These are phyloP conservation scores for Cicer cuneatum DNA, from an alignment of 306 rosid species.

Conservation along the genomic window DNA sequence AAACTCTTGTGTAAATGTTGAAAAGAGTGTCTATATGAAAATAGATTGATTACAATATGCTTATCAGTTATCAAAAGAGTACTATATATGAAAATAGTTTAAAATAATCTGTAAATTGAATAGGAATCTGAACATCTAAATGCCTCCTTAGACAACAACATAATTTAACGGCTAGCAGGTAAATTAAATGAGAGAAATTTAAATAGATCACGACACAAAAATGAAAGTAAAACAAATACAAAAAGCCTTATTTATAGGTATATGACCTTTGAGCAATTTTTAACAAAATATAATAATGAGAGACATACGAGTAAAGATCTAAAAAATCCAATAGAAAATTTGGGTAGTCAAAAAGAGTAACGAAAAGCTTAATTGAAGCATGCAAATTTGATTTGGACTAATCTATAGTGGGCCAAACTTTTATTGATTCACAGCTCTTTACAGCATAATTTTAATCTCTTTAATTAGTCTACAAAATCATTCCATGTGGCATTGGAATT, in stretches of 20 bases:
- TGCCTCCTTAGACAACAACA: neutral
- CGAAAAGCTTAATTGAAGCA: constrained; percentile 54
- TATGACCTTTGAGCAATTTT: constrained; percentile 43
- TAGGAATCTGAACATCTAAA: neutral
- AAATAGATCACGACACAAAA: neutral
- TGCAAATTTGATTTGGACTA: constrained; percentile 56
- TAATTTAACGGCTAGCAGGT: neutral
- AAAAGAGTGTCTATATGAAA: too few relatives aligned
- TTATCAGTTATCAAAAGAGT: too few relatives aligned
- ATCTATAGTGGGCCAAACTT: constrained; percentile 59
- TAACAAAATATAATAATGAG: constrained; percentile 44
- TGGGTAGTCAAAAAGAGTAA: constrained; percentile 65
- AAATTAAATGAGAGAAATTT: neutral
- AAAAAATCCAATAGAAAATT: constrained; percentile 51
- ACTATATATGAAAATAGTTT: too few relatives aligned
- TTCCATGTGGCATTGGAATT: constrained; percentile 72
- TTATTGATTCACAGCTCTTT: constrained; percentile 52
- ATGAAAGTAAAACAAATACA: neutral
- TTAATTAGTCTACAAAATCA: constrained; percentile 52
- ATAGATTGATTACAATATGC: too few relatives aligned
- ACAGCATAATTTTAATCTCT: constrained; percentile 30
- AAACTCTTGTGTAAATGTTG: too few relatives aligned
- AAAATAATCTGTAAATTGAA: too few relatives aligned
- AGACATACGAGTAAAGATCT: constrained; percentile 50
- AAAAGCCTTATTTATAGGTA: constrained; percentile 27